These are phyloP conservation scores for Clonostachys chloroleuca DNA, from an alignment of 2,329 filamentous ascomycete genomes.

Conservation along the genomic window DNA sequence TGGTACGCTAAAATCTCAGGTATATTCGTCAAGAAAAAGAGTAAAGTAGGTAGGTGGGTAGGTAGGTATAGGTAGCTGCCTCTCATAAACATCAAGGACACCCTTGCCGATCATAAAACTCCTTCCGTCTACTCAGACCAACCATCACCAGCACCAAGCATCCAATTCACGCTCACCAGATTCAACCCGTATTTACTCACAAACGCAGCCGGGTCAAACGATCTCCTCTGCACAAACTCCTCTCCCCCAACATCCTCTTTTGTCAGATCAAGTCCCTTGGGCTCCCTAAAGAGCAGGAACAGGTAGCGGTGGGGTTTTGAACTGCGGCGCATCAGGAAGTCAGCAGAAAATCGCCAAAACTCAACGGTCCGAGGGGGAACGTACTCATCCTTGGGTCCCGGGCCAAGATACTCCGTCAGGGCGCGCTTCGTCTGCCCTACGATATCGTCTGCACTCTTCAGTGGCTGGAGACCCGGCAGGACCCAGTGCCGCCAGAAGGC, in stretches of 20 bases:
- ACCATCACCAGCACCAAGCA: conserved; percentile 37
- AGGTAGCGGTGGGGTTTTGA: conserved; percentile 42
- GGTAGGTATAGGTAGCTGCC: too few relatives aligned
- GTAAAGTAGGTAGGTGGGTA: too few relatives aligned
- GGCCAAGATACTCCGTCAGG: conserved; percentile 36
- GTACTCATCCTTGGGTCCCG: conserved; percentile 38
- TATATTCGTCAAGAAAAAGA: too few relatives aligned
- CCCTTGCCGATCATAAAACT: too few relatives aligned
- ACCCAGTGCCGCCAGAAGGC: conserved; percentile 53
- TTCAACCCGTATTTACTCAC: conserved; percentile 27
- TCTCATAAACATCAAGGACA: too few relatives aligned
- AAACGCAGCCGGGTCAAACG: conserved; percentile 32
- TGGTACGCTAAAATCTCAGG: too few relatives aligned
- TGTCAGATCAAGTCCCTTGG: conserved; percentile 19
- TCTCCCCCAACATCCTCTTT: conserved; percentile 40
- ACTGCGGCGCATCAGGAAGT: conserved; percentile 13
- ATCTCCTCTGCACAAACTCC: conserved; percentile 37
- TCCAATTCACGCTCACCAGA: conserved; percentile 38
- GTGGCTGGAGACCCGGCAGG: conserved; percentile 30
- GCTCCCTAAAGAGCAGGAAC: conserved; percentile 38
- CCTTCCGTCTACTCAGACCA: conserved; percentile 20
- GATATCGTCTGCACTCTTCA: conserved; percentile 7
- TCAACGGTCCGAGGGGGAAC: not conserved
- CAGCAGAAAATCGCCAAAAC: not conserved
- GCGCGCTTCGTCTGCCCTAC: conserved; percentile 19